A percentile compares a stretch with the other conserved stretches of the same genome.
Evolutionary conservation across 139 green algal genomes (phyloP).

Genomic region (Chlorella sp.): DNA sequence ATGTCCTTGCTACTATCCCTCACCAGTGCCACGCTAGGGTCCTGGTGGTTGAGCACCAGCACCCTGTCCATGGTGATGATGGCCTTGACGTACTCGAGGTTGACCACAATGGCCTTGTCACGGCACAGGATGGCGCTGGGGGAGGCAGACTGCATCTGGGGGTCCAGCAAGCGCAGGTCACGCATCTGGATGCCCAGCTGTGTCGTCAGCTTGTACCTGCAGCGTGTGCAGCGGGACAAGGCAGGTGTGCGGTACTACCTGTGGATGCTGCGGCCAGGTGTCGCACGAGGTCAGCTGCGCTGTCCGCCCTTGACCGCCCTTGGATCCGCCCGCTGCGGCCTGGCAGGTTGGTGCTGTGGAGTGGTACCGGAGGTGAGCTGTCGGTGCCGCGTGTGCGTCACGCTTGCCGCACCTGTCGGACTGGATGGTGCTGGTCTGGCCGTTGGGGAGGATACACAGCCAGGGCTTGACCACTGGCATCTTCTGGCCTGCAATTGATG

Average conservation of each 20-base stretch:
- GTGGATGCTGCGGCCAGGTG: no score
- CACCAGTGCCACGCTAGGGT: constrained; percentile 1
- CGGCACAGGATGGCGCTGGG: constrained; percentile 56
- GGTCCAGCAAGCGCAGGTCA: constrained; percentile 61
- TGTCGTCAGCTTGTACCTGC: constrained; percentile 51
- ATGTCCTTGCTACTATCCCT: no score
- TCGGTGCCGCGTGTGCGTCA: no score
- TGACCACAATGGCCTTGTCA: constrained; percentile 52
- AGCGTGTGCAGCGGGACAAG: no score
- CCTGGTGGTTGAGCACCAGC: constrained; percentile 42
- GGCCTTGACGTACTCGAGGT: constrained; percentile 57
- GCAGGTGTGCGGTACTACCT: no score
- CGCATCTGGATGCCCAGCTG: constrained; percentile 57
- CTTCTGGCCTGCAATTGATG: neutral
- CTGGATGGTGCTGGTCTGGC: neutral
- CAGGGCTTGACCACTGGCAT: neutral
- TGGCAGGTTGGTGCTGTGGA: no score
- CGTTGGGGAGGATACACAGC: neutral
- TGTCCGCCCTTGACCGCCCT: no score
- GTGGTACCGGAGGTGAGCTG: no score
- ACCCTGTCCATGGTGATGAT: constrained; percentile 18
- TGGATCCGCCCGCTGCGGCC: no score
- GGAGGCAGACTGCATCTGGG: constrained; percentile 37
- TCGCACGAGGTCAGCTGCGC: no score
- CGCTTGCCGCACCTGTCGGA: constrained; percentile 12